Base-by-base conservation (phyloP, 129 eudicot genomes). In the Flaveria brownii region DNA sequence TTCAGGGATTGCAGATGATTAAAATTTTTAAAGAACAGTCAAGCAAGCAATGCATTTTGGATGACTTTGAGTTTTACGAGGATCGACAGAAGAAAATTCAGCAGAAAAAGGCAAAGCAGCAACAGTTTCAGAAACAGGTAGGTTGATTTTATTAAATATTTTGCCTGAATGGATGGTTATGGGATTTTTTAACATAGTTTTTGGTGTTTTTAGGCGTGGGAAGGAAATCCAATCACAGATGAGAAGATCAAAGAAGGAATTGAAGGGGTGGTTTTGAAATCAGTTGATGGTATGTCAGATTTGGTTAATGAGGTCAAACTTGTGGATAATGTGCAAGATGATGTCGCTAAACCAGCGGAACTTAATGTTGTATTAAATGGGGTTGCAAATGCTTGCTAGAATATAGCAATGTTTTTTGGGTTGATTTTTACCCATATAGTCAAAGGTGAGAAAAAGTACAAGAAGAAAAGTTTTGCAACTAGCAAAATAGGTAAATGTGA, bases 11-110 rank as follows among this genome's bases (percentile, higher is more conserved):
- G 39, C 92, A 91, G 72, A 39, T 91, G 86, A 83, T 91, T 0
- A 88, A 85, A 71, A 80, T 89, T 28, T 91, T 91, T 28, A 91
- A 91, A 69, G 88, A 87, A 20, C 90, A 91, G 68, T 23, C 85
- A 3, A 85, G 87, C 84, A 91, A 84, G 76, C 91, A 88, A 70
- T 81, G 97, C 68, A 82, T 91, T 64, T 82, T 91, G 12, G 97
- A 91, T 70, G 97, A 91, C 68, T 91, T 91, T 82, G 97, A 88
- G 45, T 91, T 91, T 71, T 91, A 91, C 2, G 97, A 91, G 86
- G 90, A 84, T 9, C 85, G 97, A 7, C 92, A 91, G 83, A 87
- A 65, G 79, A 89, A 81, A 78, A 85, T 91, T 43, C 97, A 88
- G 78, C 95, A 91, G 63, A 91, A 91, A 54, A 91, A 91, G 73